These are phyloP conservation scores for Starmera quercuum DNA, from an alignment of 805 yeast species.

Conservation along the genomic window DNA sequence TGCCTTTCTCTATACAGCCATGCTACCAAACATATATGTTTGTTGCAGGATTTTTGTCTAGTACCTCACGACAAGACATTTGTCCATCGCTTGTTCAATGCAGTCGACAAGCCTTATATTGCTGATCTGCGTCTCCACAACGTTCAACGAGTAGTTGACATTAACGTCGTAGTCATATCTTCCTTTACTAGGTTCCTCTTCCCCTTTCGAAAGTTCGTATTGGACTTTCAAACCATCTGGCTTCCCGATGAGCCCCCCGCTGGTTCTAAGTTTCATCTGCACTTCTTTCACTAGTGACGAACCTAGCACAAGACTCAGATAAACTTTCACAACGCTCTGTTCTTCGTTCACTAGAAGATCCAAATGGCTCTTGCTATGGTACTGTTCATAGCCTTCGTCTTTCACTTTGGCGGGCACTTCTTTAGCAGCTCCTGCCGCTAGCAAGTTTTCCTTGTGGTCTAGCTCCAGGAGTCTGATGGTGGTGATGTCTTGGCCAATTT, in stretches of 20 bases:
- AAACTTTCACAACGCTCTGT: conserved; percentile 5
- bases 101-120: not conserved
- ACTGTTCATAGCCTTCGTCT: conserved; percentile 1
- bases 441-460: conserved; percentile 2
- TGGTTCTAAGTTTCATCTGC: not conserved
- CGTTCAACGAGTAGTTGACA: not conserved
- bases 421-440: too few relatives aligned
- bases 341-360: conserved; percentile 11
- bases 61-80: not conserved
- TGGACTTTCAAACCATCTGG: too few relatives aligned
- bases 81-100: not conserved
- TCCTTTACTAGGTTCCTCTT: conserved; percentile 1
- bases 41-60: too few relatives aligned
- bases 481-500: not conserved
- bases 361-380: conserved; percentile 4
- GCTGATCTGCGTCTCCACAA: not conserved
- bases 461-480: not conserved
- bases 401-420: conserved; percentile 1
- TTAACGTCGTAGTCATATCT: not conserved
- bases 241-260: not conserved
- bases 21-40: too few relatives aligned
- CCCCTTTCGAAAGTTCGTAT: not conserved
- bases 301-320: not conserved
- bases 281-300: not conserved
- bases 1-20: too few relatives aligned